phyloP scores from a whole-genome alignment of 139 green algal species.

The Zygnema cylindricum region DNA sequence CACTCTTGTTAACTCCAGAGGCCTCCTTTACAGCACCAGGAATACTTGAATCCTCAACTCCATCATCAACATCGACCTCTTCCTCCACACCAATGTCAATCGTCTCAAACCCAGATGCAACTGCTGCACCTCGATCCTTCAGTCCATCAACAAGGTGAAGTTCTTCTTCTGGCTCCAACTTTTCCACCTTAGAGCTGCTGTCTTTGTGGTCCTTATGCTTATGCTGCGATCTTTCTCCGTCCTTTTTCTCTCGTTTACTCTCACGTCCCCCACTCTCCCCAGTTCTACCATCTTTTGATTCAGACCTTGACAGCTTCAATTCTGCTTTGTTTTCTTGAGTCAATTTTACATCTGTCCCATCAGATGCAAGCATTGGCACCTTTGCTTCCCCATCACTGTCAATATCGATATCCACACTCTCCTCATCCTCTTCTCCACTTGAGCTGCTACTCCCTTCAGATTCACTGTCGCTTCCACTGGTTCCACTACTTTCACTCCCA shows the following conservation, averaged over 20 bases:
- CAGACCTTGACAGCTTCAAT: not conserved
- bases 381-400: slow-evolving; percentile 3
- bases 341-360: not conserved
- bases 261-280: not conserved
- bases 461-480: slow-evolving; percentile 5
- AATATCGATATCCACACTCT: not conserved
- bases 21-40: not conserved
- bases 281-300: not conserved
- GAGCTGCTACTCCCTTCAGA: not conserved
- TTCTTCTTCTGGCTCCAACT: too few relatives aligned
- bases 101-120: not conserved
- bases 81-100: not conserved
- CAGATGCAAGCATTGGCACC: not conserved
- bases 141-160: not conserved
- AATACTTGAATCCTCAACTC: not conserved
- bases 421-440: slow-evolving; percentile 16
- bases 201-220: slow-evolving; percentile 9
- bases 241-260: not conserved
- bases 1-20: not conserved
- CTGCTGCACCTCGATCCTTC: not conserved
- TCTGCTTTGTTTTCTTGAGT: slow-evolving; percentile 7
- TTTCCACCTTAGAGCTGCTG: too few relatives aligned
- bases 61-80: not conserved
- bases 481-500: slow-evolving; percentile 3
- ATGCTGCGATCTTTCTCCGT: not conserved